A percentile compares a stretch with the other conserved stretches of the same genome.
phyloP scores from a whole-genome alignment of 2,329 filamentous ascomycete genomes.

The Aspergillus novoparasiticus region DNA sequence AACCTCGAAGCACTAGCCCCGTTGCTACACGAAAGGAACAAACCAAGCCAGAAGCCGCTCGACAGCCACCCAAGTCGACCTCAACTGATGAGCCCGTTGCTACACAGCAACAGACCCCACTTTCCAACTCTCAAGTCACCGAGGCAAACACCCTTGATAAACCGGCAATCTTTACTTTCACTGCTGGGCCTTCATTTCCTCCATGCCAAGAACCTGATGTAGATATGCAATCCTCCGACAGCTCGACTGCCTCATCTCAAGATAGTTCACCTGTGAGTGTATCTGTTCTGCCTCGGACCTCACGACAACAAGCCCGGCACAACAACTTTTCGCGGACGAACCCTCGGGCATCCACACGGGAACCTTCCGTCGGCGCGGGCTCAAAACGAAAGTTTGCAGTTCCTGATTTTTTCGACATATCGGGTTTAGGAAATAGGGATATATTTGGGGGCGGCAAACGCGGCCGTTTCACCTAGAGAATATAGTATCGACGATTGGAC shows the following conservation, averaged over 20 bases:
- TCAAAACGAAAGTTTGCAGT: constrained; percentile 52
- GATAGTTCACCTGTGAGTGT: constrained; percentile 43
- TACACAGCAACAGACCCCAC: constrained; percentile 24
- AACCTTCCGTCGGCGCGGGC: constrained; percentile 43
- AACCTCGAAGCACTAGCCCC: constrained; percentile 41
- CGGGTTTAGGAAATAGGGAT: constrained; percentile 48
- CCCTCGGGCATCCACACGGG: constrained; percentile 40
- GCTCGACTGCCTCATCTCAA: constrained; percentile 30
- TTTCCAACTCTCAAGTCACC: constrained; percentile 22
- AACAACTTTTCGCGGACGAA: constrained; percentile 41
- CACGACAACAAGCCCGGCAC: constrained; percentile 43
- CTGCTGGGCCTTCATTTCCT: constrained; percentile 44
- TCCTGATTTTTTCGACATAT: constrained; percentile 54
- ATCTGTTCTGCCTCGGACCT: constrained; percentile 46
- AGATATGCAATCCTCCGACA: constrained; percentile 47
- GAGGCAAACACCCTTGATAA: constrained; percentile 30
- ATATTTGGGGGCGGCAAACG: constrained; percentile 50
- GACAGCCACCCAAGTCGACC: constrained; percentile 32
- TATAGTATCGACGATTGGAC: constrained; percentile 36
- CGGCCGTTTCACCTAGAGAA: constrained; percentile 46
- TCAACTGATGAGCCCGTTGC: constrained; percentile 31
- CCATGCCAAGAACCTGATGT: constrained; percentile 41
- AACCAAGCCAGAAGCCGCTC: constrained; percentile 28
- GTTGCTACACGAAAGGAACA: constrained; percentile 35
- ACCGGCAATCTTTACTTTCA: constrained; percentile 47